Conservation (phyloP, 2,329 filamentous ascomycete genomes). For the Penicillium sp. region DNA sequence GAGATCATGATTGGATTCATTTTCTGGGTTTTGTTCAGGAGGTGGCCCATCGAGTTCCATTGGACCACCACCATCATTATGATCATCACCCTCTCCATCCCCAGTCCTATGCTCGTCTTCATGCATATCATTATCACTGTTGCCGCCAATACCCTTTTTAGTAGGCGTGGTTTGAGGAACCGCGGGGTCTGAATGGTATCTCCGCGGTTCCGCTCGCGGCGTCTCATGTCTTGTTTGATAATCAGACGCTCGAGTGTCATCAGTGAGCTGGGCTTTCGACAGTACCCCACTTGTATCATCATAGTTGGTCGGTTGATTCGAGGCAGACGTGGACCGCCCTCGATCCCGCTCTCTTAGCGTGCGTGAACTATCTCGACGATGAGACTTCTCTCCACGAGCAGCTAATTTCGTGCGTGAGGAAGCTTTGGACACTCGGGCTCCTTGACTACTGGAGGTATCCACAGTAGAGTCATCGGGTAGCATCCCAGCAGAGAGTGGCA, state of each 20-base stretch:
- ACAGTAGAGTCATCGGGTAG: slow-evolving; percentile 18
- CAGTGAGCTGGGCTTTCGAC: not conserved
- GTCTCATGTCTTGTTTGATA: not conserved
- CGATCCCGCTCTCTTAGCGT: slow-evolving; percentile 8
- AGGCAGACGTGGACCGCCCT: slow-evolving; percentile 1
- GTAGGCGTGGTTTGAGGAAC: not conserved
- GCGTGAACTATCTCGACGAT: slow-evolving; percentile 13
- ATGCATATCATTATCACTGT: not conserved
- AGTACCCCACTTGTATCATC: slow-evolving; percentile 5
- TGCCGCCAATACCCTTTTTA: not conserved
- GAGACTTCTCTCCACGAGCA: slow-evolving; percentile 16
- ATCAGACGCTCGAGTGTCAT: slow-evolving; percentile 1
- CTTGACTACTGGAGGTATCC: slow-evolving; percentile 22
- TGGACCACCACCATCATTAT: not conserved
- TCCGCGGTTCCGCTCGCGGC: not conserved
- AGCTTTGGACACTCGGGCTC: slow-evolving; percentile 15
- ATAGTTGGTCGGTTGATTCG: slow-evolving; percentile 10
- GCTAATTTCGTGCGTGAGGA: slow-evolving; percentile 18
- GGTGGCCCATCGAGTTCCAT: slow-evolving; percentile 2
- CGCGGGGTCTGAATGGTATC: slow-evolving; percentile 7
- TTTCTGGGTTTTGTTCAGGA: not conserved
- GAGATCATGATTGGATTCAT: not conserved
- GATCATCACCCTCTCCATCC: not conserved
- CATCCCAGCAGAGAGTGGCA: slow-evolving; percentile 11
- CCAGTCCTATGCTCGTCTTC: slow-evolving; percentile 1